Base-by-base conservation (phyloP, 1,284 basidiomycete species). In the Agaricales sp. region DNA sequence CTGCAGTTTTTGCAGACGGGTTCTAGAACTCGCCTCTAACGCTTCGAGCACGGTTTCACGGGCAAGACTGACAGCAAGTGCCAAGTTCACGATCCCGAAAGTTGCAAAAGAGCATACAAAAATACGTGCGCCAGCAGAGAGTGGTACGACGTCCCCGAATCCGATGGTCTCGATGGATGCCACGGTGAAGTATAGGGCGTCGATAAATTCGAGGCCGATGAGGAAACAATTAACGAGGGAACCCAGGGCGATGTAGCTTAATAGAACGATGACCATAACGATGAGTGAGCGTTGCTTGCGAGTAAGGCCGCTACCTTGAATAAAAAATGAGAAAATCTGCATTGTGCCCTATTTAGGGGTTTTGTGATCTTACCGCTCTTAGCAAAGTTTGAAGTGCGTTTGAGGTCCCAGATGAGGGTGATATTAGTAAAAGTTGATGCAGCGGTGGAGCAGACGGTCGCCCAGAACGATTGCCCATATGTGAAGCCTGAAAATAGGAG, bases 241-340 rank as follows among this genome's bases (percentile, higher is more conserved):
- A 6, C 87, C 86, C 16, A 89, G 58, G 0, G 82, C 85, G 49
- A 92, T 70, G 62, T 91, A 92, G 49, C 73, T 68, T 16, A 92
- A 69, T 2, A 91, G 66, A 4, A 81, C 60, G 58, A 91, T 91
- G 46, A 86, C 80, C 45, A 87, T 78, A 53, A 92, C 80, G 37
- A 87, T 77, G 16, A 93, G 72, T 0, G 83, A 75, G 16, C 88
- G 77, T 59, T 93, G 90, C 58, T 83, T 89, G 23, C 76, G 74
- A 0, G 89, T 92, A 25, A 93, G 64, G 0, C 90, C 90, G 50
- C 82, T 87, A 1, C 83, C 84, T 85, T 47, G 14, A 21, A 35
- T 8, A 43, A 14, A 12, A 22, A 50, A 47, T 8, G 41, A 18
- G 16, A 18, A 47, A 6, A 41, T 12, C 35, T 14, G 37, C 19